These are phyloP conservation scores for Dictyostelium citrinum DNA, from an alignment of 78 protist species.

Conservation along the genomic window DNA sequence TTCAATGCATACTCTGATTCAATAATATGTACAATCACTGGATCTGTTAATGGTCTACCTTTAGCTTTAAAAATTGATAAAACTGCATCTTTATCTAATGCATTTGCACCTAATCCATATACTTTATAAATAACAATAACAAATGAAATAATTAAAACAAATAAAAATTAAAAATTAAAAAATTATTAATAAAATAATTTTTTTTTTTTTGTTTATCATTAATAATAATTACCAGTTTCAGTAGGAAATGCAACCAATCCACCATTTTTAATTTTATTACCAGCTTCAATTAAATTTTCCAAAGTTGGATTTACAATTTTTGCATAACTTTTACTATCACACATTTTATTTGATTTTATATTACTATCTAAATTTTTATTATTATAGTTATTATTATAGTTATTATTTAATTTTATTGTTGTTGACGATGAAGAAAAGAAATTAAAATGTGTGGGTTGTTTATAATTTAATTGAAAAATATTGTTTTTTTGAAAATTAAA, in stretches of 20 bases:
- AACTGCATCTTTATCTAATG: slow-evolving; percentile 88
- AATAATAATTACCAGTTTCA: slow-evolving; percentile 81
- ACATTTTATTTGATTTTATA: background rate
- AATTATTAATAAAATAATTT: background rate
- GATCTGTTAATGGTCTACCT: slow-evolving; percentile 92
- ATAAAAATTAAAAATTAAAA: background rate
- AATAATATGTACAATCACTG: slow-evolving; percentile 93
- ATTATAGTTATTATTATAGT: too few species aligned
- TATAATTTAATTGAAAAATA: background rate
- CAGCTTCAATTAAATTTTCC: slow-evolving; percentile 43
- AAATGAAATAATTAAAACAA: background rate
- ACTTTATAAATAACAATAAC: slow-evolving; percentile 64
- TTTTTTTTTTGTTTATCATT: background rate
- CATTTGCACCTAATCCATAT: slow-evolving; percentile 96
- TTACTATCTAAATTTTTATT: background rate
- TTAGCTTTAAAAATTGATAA: slow-evolving; percentile 83
- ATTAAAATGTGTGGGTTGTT: background rate
- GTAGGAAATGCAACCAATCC: slow-evolving; percentile 93
- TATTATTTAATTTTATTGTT: background rate
- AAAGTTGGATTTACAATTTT: slow-evolving; percentile 16
- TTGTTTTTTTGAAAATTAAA: background rate
- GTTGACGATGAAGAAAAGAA: background rate
- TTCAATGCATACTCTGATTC: slow-evolving; percentile 24
- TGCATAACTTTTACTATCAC: background rate
- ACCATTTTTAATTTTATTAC: slow-evolving; percentile 67